A percentile compares a stretch with the other conserved stretches of the same genome.
phyloP scores from a whole-genome alignment of 345 rosid species.

The Eucalyptus regnans region DNA sequence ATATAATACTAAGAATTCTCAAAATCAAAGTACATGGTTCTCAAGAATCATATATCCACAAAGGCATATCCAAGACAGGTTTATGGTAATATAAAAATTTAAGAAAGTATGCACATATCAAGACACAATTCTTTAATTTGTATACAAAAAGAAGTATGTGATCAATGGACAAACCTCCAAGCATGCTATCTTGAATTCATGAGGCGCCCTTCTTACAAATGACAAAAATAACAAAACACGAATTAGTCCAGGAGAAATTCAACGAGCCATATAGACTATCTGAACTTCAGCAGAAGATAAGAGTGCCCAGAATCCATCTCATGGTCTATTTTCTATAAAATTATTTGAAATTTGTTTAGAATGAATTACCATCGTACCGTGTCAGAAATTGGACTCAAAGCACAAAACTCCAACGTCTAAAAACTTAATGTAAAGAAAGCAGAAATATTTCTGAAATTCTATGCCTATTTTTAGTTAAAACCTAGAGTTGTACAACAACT shows the following conservation, averaged over 20 bases:
- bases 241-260: neutral
- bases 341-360: neutral
- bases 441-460: neutral
- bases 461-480: neutral
- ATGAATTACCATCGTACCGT: neutral
- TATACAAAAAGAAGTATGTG: neutral
- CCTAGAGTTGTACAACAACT: neutral
- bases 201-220: slow-evolving; percentile 96
- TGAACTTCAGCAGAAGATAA: neutral
- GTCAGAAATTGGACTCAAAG: neutral
- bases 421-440: neutral
- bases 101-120: neutral
- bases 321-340: neutral
- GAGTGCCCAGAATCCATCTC: neutral
- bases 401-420: neutral
- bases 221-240: neutral
- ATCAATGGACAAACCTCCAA: slow-evolving; percentile 58
- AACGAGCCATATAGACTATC: neutral
- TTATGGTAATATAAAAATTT: neutral
- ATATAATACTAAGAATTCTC: neutral
- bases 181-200: slow-evolving; percentile 95
- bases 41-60: neutral
- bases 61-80: neutral
- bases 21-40: neutral
- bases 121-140: neutral